Conservation (phyloP, 2,329 filamentous ascomycete genomes). For the Chaetomiaceae sp. region DNA sequence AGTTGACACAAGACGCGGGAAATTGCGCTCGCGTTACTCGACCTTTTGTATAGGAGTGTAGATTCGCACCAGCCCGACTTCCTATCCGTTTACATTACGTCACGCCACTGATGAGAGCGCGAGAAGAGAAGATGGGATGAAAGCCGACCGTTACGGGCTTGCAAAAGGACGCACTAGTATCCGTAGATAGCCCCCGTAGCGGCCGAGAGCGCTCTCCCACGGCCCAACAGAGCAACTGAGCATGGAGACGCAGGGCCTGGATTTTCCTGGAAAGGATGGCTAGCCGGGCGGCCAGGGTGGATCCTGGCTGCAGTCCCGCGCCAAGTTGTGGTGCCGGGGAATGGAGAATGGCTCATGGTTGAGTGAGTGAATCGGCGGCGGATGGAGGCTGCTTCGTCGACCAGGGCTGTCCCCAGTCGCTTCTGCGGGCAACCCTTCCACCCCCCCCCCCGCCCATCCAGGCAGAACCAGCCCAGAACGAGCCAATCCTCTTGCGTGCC, state of each 20-base stretch:
- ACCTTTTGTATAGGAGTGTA: not conserved
- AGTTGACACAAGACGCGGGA: not conserved
- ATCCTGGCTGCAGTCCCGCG: slow-evolving; percentile 6
- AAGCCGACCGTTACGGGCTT: not conserved
- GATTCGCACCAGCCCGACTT: not conserved
- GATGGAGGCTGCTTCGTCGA: slow-evolving; percentile 6
- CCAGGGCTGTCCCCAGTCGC: slow-evolving; percentile 14
- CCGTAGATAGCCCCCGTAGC: not conserved
- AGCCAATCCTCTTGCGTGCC: slow-evolving; percentile 34
- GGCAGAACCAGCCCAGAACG: slow-evolving; percentile 11
- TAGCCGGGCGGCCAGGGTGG: slow-evolving; percentile 6
- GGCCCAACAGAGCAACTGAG: too few species aligned
- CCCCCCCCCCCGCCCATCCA: not conserved
- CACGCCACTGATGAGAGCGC: too few species aligned
- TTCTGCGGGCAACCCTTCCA: slow-evolving; percentile 2
- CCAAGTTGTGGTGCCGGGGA: slow-evolving; percentile 1
- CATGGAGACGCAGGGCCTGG: too few species aligned
- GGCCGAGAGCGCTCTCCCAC: too few species aligned
- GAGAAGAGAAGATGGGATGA: too few species aligned
- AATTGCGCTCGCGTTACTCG: slow-evolving; percentile 1
- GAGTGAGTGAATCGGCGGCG: slow-evolving; percentile 3
- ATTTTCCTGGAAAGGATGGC: not conserved
- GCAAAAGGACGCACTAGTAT: not conserved
- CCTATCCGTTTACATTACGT: not conserved
- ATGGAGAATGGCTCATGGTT: too few species aligned